Evolutionary conservation across 2,329 filamentous ascomycete species (phyloP), one percentile per base, ranked within the genome.

Genomic region (Exutisphaerella laricina): DNA sequence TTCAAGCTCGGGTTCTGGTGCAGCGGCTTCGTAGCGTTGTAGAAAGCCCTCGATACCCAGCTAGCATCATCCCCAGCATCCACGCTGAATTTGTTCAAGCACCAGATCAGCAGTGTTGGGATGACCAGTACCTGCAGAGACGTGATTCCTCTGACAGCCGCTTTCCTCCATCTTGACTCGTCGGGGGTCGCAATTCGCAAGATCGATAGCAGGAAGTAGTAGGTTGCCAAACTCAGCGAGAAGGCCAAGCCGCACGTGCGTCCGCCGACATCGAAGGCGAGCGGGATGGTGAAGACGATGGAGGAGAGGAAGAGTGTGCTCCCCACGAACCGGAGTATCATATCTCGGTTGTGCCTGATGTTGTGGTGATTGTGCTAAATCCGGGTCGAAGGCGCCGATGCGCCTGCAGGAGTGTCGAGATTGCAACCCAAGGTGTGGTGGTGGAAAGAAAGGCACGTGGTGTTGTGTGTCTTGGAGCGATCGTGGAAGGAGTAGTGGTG

Each of bases 211-310:
- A 87, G 68, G 64, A 95, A 84, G 72, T 97, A 97, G 74, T 94
- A 97, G 58, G 78, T 74, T 56, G 90, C 89, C 41, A 97, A 79
- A 35, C 85, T 80, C 41, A 97, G 78, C 62, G 88, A 96, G 72
- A 94, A 97, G 50, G 88, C 90, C 61, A 98, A 76, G 46, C 92
- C 92, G 62, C 88, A 94, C 58, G 92, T 89, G 60, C 88, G 83
- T 50, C 92, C 92, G 64, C 92, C 92, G 60, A 97, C 90, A 78
- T 98, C 92, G 72, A 97, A 97, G 60, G 90, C 87, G 63, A 98
- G 82, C 49, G 92, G 92, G 64, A 98, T 92, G 50, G 88, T 95
- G 63, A 97, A 85, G 62, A 97, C 82, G 66, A 96, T 88, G 69
- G 85, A 85, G 68, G 89, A 77, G 58, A 97, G 81, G 70, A 96